A percentile compares a stretch with the other conserved stretches of the same genome.
These are phyloP conservation scores for Trametes maxima DNA, from an alignment of 768 basidiomycete species.

Conservation along the genomic window DNA sequence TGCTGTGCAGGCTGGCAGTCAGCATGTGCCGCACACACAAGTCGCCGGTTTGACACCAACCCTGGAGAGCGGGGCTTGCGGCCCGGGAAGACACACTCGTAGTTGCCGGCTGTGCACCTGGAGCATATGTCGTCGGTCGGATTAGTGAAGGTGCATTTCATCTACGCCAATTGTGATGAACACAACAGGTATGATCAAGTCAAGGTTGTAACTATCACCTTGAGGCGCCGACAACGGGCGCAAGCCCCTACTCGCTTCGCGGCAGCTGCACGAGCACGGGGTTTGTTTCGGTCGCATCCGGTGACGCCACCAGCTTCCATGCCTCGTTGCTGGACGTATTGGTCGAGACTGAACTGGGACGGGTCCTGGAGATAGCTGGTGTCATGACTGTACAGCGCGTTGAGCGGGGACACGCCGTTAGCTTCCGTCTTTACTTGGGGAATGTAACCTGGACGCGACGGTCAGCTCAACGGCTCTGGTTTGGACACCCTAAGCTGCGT, in stretches of 20 bases:
- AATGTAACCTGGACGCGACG: conserved; percentile 1
- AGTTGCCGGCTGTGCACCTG: conserved; percentile 32
- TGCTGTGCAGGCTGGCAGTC: conserved; percentile 18
- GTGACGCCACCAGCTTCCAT: conserved; percentile 6
- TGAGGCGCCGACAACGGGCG: conserved; percentile 32
- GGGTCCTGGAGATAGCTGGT: conserved; percentile 15
- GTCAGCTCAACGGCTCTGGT: conserved; percentile 7
- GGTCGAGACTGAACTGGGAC: conserved; percentile 13
- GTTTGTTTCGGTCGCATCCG: conserved; percentile 17
- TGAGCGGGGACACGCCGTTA: conserved; percentile 12
- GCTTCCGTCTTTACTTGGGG: conserved; percentile 19
- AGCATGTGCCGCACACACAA: background rate
- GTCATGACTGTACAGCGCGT: conserved; percentile 15
- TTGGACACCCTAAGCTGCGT: background rate
- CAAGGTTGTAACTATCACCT: conserved; percentile 14
- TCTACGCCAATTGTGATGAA: conserved; percentile 13
- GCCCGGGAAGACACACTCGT: conserved; percentile 35
- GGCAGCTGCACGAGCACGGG: conserved; percentile 6
- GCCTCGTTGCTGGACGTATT: conserved; percentile 3
- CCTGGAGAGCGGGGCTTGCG: conserved; percentile 38
- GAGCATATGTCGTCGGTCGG: conserved; percentile 25
- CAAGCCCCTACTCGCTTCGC: conserved; percentile 29
- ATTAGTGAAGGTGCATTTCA: conserved; percentile 32
- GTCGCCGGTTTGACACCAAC: conserved; percentile 19
- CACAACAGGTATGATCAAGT: background rate